phyloP scores from a whole-genome alignment of 768 basidiomycete species.

The Neoboletus subvelutipes region DNA sequence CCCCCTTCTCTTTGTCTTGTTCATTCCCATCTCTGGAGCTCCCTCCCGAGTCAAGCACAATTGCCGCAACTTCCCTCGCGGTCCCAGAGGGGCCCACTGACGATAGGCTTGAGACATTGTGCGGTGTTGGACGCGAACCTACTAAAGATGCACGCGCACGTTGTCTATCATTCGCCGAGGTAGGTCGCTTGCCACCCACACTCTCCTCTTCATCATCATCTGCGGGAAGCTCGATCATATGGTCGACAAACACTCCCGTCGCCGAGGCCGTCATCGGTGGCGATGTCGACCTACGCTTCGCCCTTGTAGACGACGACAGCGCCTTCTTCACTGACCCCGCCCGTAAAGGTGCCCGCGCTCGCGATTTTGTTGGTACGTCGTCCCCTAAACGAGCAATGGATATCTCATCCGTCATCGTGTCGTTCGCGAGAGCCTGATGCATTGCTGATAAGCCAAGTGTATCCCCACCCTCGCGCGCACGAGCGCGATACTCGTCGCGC shows the following conservation, averaged over 20 bases:
- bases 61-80: neutral
- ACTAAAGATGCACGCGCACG: neutral
- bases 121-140: neutral
- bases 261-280: neutral
- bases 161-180: neutral
- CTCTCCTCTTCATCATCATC: slow-evolving; percentile 20
- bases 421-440: neutral
- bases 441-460: neutral
- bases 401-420: slow-evolving; percentile 1
- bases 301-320: slow-evolving; percentile 1
- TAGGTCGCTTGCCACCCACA: neutral
- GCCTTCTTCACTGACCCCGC: slow-evolving; percentile 12
- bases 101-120: neutral
- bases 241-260: slow-evolving; percentile 18
- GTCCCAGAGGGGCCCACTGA: slow-evolving; percentile 1
- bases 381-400: neutral
- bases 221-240: slow-evolving; percentile 22
- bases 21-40: neutral
- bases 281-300: neutral
- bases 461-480: neutral
- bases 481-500: slow-evolving; percentile 16
- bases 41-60: neutral
- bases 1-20: neutral
- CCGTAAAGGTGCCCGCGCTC: neutral
- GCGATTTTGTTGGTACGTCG: neutral